These are phyloP conservation scores for Trametes punicea DNA, from an alignment of 768 basidiomycete genomes.

Conservation along the genomic window DNA sequence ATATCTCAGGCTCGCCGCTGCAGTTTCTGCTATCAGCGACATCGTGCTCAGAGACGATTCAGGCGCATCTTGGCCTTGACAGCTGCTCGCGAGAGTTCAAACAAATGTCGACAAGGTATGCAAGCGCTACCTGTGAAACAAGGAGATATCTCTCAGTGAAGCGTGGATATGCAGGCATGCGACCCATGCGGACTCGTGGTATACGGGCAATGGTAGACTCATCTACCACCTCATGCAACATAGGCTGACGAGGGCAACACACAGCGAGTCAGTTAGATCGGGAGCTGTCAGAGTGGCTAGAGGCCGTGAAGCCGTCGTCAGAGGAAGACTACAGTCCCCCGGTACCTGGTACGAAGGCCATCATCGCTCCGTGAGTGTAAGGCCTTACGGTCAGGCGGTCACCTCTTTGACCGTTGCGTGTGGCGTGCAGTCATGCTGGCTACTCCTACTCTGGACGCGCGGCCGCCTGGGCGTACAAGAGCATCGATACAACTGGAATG, in stretches of 20 bases:
- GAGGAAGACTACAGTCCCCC: slow-evolving; percentile 58
- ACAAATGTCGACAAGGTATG: neutral
- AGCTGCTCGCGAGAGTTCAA: neutral
- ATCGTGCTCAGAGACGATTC: too few species aligned
- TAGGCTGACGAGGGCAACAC: neutral
- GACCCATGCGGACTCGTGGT: slow-evolving; percentile 91
- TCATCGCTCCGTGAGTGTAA: slow-evolving; percentile 86
- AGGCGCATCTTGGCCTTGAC: neutral
- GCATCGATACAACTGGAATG: slow-evolving; percentile 81
- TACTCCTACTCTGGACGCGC: slow-evolving; percentile 92
- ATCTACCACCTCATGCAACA: neutral
- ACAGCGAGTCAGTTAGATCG: slow-evolving; percentile 54
- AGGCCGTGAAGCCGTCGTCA: slow-evolving; percentile 46
- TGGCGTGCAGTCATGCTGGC: slow-evolving; percentile 76
- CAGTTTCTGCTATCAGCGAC: too few species aligned
- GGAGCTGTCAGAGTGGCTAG: slow-evolving; percentile 66
- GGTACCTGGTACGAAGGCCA: slow-evolving; percentile 69
- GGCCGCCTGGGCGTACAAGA: slow-evolving; percentile 95
- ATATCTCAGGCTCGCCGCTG: neutral
- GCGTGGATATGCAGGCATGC: slow-evolving; percentile 43
- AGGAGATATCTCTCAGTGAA: neutral
- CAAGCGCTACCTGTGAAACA: too few species aligned
- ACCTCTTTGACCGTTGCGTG: neutral
- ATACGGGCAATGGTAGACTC: slow-evolving; percentile 60
- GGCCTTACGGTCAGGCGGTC: neutral